Evolutionary conservation across 345 rosid species (phyloP).

Genomic region (Leavenworthia alabamica): DNA sequence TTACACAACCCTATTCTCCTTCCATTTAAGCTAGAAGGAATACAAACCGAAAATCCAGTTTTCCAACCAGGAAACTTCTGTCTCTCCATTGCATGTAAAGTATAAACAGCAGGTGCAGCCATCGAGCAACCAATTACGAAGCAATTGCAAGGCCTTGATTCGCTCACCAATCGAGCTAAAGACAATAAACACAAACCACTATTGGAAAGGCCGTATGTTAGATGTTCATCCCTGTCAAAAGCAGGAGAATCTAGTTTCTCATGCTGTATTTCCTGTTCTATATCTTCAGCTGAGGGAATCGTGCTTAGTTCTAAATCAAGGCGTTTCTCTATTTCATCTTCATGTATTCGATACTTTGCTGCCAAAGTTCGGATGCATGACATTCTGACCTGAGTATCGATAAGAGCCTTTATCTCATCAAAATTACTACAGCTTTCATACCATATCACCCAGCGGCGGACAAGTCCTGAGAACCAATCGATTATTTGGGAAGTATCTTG

Average conservation of each 20-base stretch:
- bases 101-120: slow-evolving; percentile 69
- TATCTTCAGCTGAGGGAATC: slow-evolving; percentile 48
- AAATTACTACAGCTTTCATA: slow-evolving; percentile 59
- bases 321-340: slow-evolving; percentile 57
- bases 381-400: slow-evolving; percentile 48
- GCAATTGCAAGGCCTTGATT: slow-evolving; percentile 71
- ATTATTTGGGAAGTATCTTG: slow-evolving; percentile 67
- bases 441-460: slow-evolving; percentile 66
- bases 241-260: slow-evolving; percentile 35
- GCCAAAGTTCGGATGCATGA: slow-evolving; percentile 90
- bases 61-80: slow-evolving; percentile 95
- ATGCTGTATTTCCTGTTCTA: slow-evolving; percentile 40
- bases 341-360: slow-evolving; percentile 64
- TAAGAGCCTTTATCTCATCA: slow-evolving; percentile 50
- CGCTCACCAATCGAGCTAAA: slow-evolving; percentile 61
- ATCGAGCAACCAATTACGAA: slow-evolving; percentile 60
- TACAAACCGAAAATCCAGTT: slow-evolving; percentile 76
- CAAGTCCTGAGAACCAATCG: slow-evolving; percentile 76
- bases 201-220: slow-evolving; percentile 55
- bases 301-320: slow-evolving; percentile 58
- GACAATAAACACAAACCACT: slow-evolving; percentile 68
- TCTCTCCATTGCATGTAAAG: slow-evolving; percentile 78
- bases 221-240: slow-evolving; percentile 49
- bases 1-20: slow-evolving; percentile 75
- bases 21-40: slow-evolving; percentile 77